These are phyloP conservation scores for Extremus antarcticus DNA, from an alignment of 495 filamentous ascomycete species.

Conservation along the genomic window DNA sequence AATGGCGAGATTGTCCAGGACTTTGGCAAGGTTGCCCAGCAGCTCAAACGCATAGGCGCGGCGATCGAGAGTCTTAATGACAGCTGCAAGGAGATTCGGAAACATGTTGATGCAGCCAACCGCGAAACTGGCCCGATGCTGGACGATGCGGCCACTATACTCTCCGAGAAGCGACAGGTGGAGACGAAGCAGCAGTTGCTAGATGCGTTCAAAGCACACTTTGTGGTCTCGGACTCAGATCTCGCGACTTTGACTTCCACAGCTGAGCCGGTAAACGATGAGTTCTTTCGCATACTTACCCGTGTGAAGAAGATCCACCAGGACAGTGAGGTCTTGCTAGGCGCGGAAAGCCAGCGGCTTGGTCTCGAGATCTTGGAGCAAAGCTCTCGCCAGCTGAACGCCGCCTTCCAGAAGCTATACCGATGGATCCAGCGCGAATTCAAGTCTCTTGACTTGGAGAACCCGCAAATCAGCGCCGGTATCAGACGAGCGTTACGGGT, in stretches of 20 bases:
- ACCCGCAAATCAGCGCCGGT: constrained; percentile 78
- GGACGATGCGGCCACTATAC: constrained; percentile 64
- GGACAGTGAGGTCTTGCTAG: constrained; percentile 80
- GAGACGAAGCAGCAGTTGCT: constrained; percentile 80
- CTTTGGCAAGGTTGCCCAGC: constrained; percentile 86
- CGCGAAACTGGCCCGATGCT: constrained; percentile 66
- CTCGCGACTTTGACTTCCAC: constrained; percentile 57
- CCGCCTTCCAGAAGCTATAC: constrained; percentile 88
- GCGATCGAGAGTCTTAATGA: constrained; percentile 69
- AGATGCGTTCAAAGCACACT: constrained; percentile 73
- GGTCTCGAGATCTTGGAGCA: constrained; percentile 86
- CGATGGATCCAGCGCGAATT: constrained; percentile 92
- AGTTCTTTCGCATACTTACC: constrained; percentile 70
- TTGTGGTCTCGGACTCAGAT: constrained; percentile 73
- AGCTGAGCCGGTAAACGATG: constrained; percentile 70
- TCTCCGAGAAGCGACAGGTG: constrained; percentile 62
- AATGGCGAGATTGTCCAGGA: constrained; percentile 86
- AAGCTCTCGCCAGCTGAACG: constrained; percentile 73
- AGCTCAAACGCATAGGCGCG: constrained; percentile 75
- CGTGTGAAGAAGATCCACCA: constrained; percentile 77
- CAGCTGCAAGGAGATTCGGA: constrained; percentile 70
- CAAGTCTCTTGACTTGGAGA: constrained; percentile 84
- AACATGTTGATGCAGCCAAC: constrained; percentile 61
- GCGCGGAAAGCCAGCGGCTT: constrained; percentile 77
- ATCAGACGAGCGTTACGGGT: constrained; percentile 79